Evolutionary conservation across 371 early-diverging fungal species (phyloP).

Genomic region (Apophysomyces ossiformis): DNA sequence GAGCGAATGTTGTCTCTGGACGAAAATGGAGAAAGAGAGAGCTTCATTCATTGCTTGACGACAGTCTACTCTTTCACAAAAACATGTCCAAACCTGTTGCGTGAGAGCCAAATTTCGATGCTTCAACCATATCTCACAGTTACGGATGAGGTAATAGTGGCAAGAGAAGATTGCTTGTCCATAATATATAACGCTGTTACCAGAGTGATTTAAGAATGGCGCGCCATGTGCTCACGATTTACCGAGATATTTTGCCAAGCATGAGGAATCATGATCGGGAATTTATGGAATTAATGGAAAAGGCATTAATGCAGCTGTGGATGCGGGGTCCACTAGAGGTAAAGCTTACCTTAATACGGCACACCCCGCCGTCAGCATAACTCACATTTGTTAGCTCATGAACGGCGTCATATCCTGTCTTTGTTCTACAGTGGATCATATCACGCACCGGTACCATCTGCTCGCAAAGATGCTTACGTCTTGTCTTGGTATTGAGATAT

Average conservation of each 20-base stretch:
- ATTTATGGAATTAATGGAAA: conserved; percentile 59
- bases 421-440: conserved; percentile 64
- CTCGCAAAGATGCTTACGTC: conserved; percentile 71
- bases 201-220: conserved; percentile 58
- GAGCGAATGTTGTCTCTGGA: conserved; percentile 63
- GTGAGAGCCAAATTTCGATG: conserved; percentile 47
- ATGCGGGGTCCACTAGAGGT: conserved; percentile 63
- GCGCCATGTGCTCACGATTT: conserved; percentile 57
- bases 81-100: conserved; percentile 44
- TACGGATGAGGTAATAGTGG: conserved; percentile 32
- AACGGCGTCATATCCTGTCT: conserved; percentile 75
- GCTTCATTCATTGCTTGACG: conserved; percentile 43
- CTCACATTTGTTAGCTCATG: conserved; percentile 47
- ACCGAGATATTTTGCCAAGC: conserved; percentile 62
- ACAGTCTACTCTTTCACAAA: conserved; percentile 51
- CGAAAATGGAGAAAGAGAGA: conserved; percentile 41
- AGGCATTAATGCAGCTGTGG: conserved; percentile 59
- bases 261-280: conserved; percentile 59
- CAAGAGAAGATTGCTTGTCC: background rate
- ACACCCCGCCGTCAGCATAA: background rate
- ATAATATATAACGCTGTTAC: background rate
- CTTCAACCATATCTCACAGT: conserved; percentile 56
- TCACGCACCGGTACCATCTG: conserved; percentile 67
- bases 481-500: conserved; percentile 32
- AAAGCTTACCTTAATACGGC: background rate